These are phyloP conservation scores for Suillus weaverae DNA, from an alignment of 768 basidiomycete genomes.

Conservation along the genomic window DNA sequence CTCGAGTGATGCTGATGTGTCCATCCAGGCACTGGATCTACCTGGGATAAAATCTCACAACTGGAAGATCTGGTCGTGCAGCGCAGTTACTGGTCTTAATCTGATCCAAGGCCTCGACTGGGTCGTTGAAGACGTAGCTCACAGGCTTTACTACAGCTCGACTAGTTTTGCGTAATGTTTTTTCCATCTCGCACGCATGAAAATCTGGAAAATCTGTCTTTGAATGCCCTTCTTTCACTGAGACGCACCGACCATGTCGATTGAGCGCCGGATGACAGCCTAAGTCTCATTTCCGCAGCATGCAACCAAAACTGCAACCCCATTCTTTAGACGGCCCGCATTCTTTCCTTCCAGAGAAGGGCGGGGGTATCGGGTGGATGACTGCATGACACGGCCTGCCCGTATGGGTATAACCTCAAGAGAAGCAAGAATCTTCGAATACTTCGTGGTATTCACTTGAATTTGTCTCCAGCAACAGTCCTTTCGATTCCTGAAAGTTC, in stretches of 20 bases:
- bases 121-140: constrained; percentile 87
- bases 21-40: constrained; percentile 75
- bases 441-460: background rate
- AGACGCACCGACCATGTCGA: background rate
- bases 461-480: background rate
- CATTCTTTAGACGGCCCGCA: background rate
- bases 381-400: background rate
- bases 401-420: background rate
- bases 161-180: constrained; percentile 16
- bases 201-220: background rate
- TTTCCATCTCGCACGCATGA: background rate
- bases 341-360: constrained; percentile 1
- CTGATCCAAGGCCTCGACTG: constrained; percentile 86
- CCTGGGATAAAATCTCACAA: constrained; percentile 81
- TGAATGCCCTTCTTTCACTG: background rate
- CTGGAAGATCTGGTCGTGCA: constrained; percentile 90
- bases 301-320: background rate
- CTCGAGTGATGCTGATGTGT: background rate
- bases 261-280: background rate
- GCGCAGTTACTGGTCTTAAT: constrained; percentile 87
- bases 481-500: background rate
- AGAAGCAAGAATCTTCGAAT: background rate
- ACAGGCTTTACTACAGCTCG: constrained; percentile 81
- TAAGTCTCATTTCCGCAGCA: background rate
- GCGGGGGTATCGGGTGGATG: background rate